Evolutionary conservation across 2,329 filamentous ascomycete species (phyloP).

Genomic region (Pseudocercospora fuligena): DNA sequence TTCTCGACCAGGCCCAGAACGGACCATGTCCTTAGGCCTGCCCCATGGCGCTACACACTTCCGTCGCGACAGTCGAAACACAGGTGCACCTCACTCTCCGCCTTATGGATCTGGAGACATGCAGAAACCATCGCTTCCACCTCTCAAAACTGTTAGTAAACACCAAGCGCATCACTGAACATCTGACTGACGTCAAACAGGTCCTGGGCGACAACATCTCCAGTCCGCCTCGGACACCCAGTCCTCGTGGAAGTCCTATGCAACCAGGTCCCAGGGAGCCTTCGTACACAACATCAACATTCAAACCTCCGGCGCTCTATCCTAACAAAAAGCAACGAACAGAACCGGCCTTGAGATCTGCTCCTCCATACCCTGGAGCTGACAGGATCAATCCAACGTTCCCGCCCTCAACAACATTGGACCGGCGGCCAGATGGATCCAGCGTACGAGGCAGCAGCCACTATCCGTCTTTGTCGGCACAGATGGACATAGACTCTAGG

Average conservation of each 20-base stretch:
- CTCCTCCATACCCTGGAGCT: constrained; percentile 19
- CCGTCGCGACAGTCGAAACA: constrained; percentile 32
- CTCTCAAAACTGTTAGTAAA: constrained; percentile 39
- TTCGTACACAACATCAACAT: constrained; percentile 36
- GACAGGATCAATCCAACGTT: constrained; percentile 20
- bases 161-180: neutral
- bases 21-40: constrained; percentile 17
- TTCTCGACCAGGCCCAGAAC: constrained; percentile 9
- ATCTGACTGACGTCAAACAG: constrained; percentile 27
- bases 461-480: constrained; percentile 25
- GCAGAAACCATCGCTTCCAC: constrained; percentile 41
- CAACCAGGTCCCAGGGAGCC: constrained; percentile 41
- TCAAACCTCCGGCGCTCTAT: constrained; percentile 42
- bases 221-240: constrained; percentile 40
- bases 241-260: constrained; percentile 27
- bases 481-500: constrained; percentile 23
- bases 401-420: constrained; percentile 22
- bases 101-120: constrained; percentile 35
- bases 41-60: constrained; percentile 18
- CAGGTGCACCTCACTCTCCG: constrained; percentile 35
- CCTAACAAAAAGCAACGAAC: constrained; percentile 43
- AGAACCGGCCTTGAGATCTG: constrained; percentile 21
- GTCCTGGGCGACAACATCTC: constrained; percentile 37
- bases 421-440: constrained; percentile 17
- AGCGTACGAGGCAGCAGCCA: constrained; percentile 20